phyloP scores from a whole-genome alignment of 2,329 filamentous ascomycete genomes.

The Exophiala bonariae region DNA sequence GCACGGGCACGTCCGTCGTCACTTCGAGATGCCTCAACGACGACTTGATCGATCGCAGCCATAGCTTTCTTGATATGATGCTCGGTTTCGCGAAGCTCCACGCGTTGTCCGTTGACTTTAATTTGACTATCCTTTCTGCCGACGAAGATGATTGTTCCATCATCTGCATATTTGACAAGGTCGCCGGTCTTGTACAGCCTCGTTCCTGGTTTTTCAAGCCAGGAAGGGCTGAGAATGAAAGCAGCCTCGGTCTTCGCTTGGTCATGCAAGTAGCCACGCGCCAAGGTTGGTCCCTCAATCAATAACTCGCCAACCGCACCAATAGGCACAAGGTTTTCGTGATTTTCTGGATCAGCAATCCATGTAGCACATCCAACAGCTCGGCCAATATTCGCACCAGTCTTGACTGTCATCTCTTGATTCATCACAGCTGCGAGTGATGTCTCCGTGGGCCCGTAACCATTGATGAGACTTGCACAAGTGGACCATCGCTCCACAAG shows the following conservation, averaged over 20 bases:
- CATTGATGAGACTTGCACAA: constrained; percentile 45
- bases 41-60: too few relatives aligned
- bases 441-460: constrained; percentile 44
- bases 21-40: too few relatives aligned
- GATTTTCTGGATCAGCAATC: constrained; percentile 38
- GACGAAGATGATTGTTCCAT: constrained; percentile 32
- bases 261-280: constrained; percentile 45
- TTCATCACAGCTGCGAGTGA: constrained; percentile 35
- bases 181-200: constrained; percentile 42
- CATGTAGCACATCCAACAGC: constrained; percentile 36
- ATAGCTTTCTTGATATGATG: constrained; percentile 2
- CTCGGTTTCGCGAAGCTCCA: constrained; percentile 24
- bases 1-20: too few relatives aligned
- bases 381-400: constrained; percentile 35
- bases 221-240: constrained; percentile 37
- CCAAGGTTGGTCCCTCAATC: constrained; percentile 48
- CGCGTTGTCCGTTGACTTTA: constrained; percentile 26
- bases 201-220: constrained; percentile 28
- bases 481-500: constrained; percentile 45
- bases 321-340: constrained; percentile 40
- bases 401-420: constrained; percentile 33
- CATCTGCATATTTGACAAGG: constrained; percentile 36
- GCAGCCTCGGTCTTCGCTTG: constrained; percentile 35
- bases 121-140: constrained; percentile 28
- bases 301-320: constrained; percentile 50